A percentile compares a stretch with the other conserved stretches of the same genome.
Evolutionary conservation across 805 yeast genomes (phyloP).

Genomic region (Candida argentea): DNA sequence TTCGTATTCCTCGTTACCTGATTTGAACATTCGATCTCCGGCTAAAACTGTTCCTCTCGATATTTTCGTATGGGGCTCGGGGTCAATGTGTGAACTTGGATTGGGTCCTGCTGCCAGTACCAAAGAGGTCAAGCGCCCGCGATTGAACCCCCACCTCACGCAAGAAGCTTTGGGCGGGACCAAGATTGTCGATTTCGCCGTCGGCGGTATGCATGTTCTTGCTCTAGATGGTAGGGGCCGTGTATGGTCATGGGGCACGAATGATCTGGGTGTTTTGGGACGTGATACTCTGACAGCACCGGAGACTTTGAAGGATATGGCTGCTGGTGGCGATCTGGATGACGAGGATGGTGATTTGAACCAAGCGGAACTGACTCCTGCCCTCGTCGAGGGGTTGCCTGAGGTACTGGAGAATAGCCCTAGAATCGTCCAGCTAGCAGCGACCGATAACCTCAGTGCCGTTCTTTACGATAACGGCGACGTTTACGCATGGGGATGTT

Average conservation of each 20-base stretch:
- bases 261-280: conserved; percentile 87
- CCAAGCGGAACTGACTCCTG: conserved; percentile 84
- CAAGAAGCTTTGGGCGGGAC: conserved; percentile 37
- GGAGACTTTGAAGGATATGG: conserved; percentile 61
- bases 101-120: conserved; percentile 91
- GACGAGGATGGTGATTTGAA: conserved; percentile 80
- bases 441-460: conserved; percentile 87
- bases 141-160: conserved; percentile 71
- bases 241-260: conserved; percentile 98
- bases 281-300: conserved; percentile 61
- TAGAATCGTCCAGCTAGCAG: conserved; percentile 71
- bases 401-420: conserved; percentile 10
- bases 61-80: conserved; percentile 91
- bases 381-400: conserved; percentile 61
- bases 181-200: conserved; percentile 78
- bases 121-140: conserved; percentile 91
- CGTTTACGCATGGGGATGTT: conserved; percentile 97
- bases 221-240: conserved; percentile 69
- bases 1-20: conserved; percentile 38
- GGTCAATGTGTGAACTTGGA: conserved; percentile 96
- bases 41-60: conserved; percentile 46
- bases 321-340: conserved; percentile 40
- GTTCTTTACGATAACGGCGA: conserved; percentile 73
- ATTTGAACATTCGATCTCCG: conserved; percentile 31
- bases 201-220: conserved; percentile 91